A percentile compares a stretch with the other conserved stretches of the same genome.
phyloP scores from a whole-genome alignment of 257 asterid species.

The Oldenlandia corymbosa region DNA sequence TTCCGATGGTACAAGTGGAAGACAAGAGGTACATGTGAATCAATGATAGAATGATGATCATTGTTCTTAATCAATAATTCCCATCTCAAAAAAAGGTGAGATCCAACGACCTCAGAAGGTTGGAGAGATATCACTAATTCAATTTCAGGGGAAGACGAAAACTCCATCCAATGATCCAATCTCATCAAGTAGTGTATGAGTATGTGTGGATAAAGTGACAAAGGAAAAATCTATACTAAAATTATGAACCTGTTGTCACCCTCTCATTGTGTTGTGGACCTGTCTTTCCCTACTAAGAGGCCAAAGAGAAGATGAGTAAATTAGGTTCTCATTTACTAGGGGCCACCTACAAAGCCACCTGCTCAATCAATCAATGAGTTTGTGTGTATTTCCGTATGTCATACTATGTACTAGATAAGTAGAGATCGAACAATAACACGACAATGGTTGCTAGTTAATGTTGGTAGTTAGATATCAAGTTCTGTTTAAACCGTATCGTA shows the following conservation, averaged over 20 bases:
- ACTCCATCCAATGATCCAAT: neutral
- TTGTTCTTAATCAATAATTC: neutral
- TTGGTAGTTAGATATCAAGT: too few relatives aligned
- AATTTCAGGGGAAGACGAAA: constrained; percentile 1
- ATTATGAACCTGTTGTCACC: constrained; percentile 9
- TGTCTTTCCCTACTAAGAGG: constrained; percentile 4
- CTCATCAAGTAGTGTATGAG: constrained; percentile 3
- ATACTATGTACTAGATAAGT: too few relatives aligned
- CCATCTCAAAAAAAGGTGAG: constrained; percentile 15
- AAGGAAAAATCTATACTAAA: neutral
- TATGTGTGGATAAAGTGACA: constrained; percentile 9
- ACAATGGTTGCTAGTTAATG: too few relatives aligned
- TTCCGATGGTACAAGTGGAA: constrained; percentile 9
- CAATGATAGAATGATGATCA: constrained; percentile 22
- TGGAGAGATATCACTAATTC: constrained; percentile 16
- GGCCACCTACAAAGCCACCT: constrained; percentile 31
- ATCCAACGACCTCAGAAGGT: constrained; percentile 6
- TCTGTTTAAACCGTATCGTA: too few relatives aligned
- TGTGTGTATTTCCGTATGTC: too few relatives aligned
- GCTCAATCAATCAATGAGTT: constrained; percentile 25
- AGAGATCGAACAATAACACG: too few relatives aligned
- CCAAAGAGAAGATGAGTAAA: constrained; percentile 5
- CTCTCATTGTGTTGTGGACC: constrained; percentile 21
- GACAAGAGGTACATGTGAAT: constrained; percentile 16
- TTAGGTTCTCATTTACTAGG: constrained; percentile 24